phyloP scores from a whole-genome alignment of 768 basidiomycete species.

The Calocybe gangraenosa region DNA sequence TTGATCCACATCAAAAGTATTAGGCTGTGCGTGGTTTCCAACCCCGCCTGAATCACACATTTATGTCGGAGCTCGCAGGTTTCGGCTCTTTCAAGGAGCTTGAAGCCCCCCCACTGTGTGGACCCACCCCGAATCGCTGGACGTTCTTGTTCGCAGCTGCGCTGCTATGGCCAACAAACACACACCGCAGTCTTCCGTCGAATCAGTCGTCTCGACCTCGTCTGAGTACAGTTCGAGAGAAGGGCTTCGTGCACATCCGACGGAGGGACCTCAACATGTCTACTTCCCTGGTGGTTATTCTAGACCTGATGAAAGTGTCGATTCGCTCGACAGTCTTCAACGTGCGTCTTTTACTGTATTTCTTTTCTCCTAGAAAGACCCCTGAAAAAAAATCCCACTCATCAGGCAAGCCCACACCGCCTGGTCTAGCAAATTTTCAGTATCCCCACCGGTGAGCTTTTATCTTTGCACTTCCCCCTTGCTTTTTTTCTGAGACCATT shows the following conservation, averaged over 20 bases:
- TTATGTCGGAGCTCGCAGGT: conserved; percentile 9
- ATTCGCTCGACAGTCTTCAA: conserved; percentile 17
- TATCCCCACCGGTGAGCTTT: conserved; percentile 13
- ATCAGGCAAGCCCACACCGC: conserved; percentile 10
- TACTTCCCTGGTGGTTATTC: conserved; percentile 19
- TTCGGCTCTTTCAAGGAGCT: conserved; percentile 18
- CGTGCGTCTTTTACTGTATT: conserved; percentile 8
- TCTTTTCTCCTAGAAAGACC: not conserved
- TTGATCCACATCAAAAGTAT: conserved; percentile 12
- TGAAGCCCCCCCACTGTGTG: conserved; percentile 19
- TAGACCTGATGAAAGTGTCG: conserved; percentile 18
- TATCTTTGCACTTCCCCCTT: not conserved
- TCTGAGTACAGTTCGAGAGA: conserved; percentile 14
- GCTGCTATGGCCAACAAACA: conserved; percentile 20
- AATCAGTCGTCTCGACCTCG: conserved; percentile 21
- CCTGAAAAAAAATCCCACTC: too few species aligned
- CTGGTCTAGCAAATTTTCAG: conserved; percentile 12
- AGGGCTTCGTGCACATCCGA: conserved; percentile 10
- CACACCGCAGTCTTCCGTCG: conserved; percentile 23
- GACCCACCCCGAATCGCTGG: conserved; percentile 18
- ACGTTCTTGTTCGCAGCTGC: conserved; percentile 23
- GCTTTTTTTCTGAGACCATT: too few species aligned
- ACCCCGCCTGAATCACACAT: conserved; percentile 15
- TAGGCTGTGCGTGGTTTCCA: conserved; percentile 20
- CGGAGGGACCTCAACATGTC: conserved; percentile 17